Conservation (phyloP, 2,329 filamentous ascomycete genomes). For the Endocalyx cinctus region DNA sequence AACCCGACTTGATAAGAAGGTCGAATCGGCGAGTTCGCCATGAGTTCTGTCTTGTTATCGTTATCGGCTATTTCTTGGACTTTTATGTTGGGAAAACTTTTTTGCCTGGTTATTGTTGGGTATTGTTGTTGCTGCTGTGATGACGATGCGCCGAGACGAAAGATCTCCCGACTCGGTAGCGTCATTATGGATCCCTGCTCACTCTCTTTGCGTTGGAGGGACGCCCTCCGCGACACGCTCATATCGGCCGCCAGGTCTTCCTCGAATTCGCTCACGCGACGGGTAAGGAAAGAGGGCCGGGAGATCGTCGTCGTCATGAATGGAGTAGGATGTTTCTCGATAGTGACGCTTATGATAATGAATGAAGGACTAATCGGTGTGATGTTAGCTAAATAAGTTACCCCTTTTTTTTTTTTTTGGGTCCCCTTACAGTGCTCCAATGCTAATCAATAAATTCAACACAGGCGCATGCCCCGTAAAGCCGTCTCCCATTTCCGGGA, state of each 20-base stretch:
- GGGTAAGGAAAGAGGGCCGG: conserved; percentile 18
- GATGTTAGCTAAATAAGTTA: no score
- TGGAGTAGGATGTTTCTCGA: conserved; percentile 23
- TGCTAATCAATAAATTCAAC: conserved; percentile 26
- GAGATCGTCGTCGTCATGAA: conserved; percentile 24
- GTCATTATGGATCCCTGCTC: conserved; percentile 17
- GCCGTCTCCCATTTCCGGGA: conserved; percentile 8
- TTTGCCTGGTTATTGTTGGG: no score
- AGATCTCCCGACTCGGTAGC: conserved; percentile 18
- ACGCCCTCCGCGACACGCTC: conserved; percentile 22
- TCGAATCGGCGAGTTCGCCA: conserved; percentile 14
- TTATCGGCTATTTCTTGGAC: conserved; percentile 5
- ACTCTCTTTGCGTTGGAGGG: conserved; percentile 19
- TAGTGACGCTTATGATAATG: conserved; percentile 23
- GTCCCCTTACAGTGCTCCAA: conserved; percentile 24
- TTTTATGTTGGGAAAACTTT: not conserved
- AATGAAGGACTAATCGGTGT: conserved; percentile 19
- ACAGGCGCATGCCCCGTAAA: conserved; percentile 24
- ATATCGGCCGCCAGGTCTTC: conserved; percentile 19
- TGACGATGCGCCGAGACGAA: conserved; percentile 5
- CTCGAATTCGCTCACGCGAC: conserved; percentile 16
- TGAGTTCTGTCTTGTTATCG: conserved; percentile 11
- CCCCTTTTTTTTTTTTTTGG: no score
- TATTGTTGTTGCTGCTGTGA: not conserved
- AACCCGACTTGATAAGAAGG: conserved; percentile 6